phyloP scores from a whole-genome alignment of 192 early-diverging fungal genomes.

The Gorgonomyces haynaldii region DNA sequence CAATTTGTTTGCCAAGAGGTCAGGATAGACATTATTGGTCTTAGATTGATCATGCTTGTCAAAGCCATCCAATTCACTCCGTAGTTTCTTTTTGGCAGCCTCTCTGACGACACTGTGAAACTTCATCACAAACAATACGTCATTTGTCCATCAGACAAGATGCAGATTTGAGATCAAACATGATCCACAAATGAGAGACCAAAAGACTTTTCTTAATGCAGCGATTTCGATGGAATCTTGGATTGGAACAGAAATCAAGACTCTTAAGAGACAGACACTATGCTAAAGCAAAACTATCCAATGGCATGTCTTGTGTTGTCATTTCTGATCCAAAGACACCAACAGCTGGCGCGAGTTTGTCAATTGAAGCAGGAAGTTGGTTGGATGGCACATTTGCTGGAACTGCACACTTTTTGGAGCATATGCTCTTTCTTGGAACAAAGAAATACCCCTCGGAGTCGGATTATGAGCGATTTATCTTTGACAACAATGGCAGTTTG shows the following conservation, averaged over 20 bases:
- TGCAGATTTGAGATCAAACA: neutral
- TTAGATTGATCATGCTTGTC: too few relatives aligned
- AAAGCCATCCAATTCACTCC: too few relatives aligned
- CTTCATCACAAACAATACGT: neutral
- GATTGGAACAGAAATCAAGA: slow-evolving; percentile 4
- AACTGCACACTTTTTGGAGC: slow-evolving; percentile 29
- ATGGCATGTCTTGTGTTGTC: slow-evolving; percentile 20
- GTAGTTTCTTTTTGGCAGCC: too few relatives aligned
- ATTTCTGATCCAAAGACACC: slow-evolving; percentile 20
- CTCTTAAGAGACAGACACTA: slow-evolving; percentile 14
- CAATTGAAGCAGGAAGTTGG: slow-evolving; percentile 30
- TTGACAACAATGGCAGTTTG: slow-evolving; percentile 19
- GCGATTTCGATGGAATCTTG: neutral
- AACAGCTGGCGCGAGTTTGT: slow-evolving; percentile 18
- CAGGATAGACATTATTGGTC: too few relatives aligned
- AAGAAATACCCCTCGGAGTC: slow-evolving; percentile 21
- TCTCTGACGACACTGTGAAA: neutral
- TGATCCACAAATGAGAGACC: neutral
- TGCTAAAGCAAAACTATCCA: slow-evolving; percentile 17
- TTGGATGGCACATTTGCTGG: slow-evolving; percentile 21
- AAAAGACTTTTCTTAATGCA: neutral
- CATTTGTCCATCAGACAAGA: neutral
- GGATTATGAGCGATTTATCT: slow-evolving; percentile 30
- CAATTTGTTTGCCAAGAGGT: too few relatives aligned
- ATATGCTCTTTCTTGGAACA: slow-evolving; percentile 31